Base-by-base conservation (phyloP, 768 basidiomycete species). In the Boletus sp. region DNA sequence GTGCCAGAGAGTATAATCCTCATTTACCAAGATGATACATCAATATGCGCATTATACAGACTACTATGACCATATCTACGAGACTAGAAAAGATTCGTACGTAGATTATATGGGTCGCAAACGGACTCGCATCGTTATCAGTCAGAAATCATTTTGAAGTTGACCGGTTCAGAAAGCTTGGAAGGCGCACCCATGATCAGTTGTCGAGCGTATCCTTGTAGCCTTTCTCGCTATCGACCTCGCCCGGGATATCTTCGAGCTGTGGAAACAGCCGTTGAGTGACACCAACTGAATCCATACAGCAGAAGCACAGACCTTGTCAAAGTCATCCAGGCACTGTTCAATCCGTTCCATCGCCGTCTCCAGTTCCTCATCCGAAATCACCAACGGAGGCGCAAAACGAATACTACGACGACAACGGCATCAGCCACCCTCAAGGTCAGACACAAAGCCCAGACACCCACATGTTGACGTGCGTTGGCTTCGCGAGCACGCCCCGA, bases 321-420 rank as follows among this genome's bases (percentile, higher is more conserved):
- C 96, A 43, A 98, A 80, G 65, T 97, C 94, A 11, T 74, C 70
- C 43, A 98, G 74, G 48, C 83, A 86, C 61, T 89, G 81, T 21
- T 82, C 83, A 64, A 99, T 92, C 52, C 90, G 83, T 52, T 70
- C 71, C 14, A 97, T 79, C 21, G 86, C 88, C 70, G 83, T 84
- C 69, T 78, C 75, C 56, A 98, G 67, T 56, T 97, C 93, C 19
- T 81, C 84, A 64, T 97, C 93, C n/a, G 83, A 78, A 54, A 99
- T 99, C 57, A 98, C 92, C 51, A 99, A 73, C 3, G 96, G 96
- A 3, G 96, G 96, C 2, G 97, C 93, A 69, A 99, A 96, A 32
- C 96, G 93, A 62, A 99, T 90, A 50, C 94, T 98, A 63, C 17
- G 25, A 50, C 21, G 13, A 38, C 14, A 45, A 38, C 14, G 44